Evolutionary conservation across 2,329 filamentous ascomycete species (phyloP), one percentile per base, ranked within the genome.

Genomic region (Neofusicoccum cordaticola): DNA sequence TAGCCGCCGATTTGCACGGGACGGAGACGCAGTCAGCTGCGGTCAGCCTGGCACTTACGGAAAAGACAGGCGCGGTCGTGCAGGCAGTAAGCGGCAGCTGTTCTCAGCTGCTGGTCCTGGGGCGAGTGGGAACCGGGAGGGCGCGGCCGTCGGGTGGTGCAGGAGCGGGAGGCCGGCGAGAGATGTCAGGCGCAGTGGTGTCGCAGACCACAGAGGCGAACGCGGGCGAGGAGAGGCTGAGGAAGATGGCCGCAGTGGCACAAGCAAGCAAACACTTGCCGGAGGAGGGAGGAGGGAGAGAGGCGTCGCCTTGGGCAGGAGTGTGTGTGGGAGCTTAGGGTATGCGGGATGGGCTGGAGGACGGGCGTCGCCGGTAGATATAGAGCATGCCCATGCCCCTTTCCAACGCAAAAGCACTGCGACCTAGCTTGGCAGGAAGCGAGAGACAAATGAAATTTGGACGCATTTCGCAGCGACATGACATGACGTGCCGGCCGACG

Each of bases 401-500:
- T 65, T 65, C 72, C 69, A 68, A 69, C 68, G 70, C 70, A 68
- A 67, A 68, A 69, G 69, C 64, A 66, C 67, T 57, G 67, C 48
- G 48, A 56, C 62, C 62, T 63, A 63, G 66, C 73, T 74, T 74
- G 74, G 72, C 74, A 69, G 67, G 67, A 72, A 72, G 71, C 73
- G 71, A 76, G 71, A 76, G 72, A 76, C 74, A 74, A 72, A 72
- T 74, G 70, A 77, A 77, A 76, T 77, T 65, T 62, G 71, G 72
- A 68, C 71, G 74, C 71, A 71, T 72, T 72, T 70, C 74, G 73
- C 74, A 71, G 62, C 67, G 66, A 64, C 65, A 71, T 65, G 63
- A 71, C 74, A 77, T 77, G 75, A 76, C 75, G 74, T 76, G 73
- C 74, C 74, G 74, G 70, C 71, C 71, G 73, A 75, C 73, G 73